Base-by-base conservation (phyloP, 2,329 filamentous ascomycete genomes). In the Pseudocercospora ulei region DNA sequence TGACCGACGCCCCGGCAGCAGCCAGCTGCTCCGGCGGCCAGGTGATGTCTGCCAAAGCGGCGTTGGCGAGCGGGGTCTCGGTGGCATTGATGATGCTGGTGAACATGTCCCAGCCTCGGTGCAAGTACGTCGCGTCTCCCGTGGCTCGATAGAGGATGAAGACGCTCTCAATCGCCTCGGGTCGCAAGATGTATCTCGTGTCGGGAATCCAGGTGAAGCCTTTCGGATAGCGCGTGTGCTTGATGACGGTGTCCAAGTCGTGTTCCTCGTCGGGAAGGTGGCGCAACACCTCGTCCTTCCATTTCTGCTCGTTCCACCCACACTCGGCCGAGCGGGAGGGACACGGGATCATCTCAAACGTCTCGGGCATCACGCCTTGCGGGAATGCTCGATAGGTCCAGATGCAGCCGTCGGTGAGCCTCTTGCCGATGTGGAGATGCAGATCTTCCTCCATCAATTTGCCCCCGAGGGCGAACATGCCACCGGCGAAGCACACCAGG, bases 341-440 rank as follows among this genome's bases (percentile, higher is more conserved):
- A 53, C 75, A 78, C 3, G 69, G 64, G 9, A 72, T 53, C 27
- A 76, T 60, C 20, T 67, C 59, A 49, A 74, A 75, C 30, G 64
- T 57, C 53, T 78, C 75, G 1, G 75, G 73, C 74, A 78, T 78
- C 42, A 78, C 70, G 3, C 74, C 73, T 2, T 69, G 63, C 1
- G 68, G 67, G 3, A 70, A 69, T 6, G 66, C 62, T 46, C 70
- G 66, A 55, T 78, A 78, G 1, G 73, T 69, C 73, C 73, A 78
- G n/a, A 77, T 68, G 52, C 75, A 78, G 3, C 70, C 71, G 39
- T 78, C 68, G 0, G 73, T 71, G 29, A 78, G 61, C 50, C 74
- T 71, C 27, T 65, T 62, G 7, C 71, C 75, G 35, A 76, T 67
- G 1, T 66, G 61, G 44, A 78, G 60, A 48, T 78, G 73, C 9